phyloP scores from a whole-genome alignment of 208 protist genomes.

The Trypanosoma cruzi region DNA sequence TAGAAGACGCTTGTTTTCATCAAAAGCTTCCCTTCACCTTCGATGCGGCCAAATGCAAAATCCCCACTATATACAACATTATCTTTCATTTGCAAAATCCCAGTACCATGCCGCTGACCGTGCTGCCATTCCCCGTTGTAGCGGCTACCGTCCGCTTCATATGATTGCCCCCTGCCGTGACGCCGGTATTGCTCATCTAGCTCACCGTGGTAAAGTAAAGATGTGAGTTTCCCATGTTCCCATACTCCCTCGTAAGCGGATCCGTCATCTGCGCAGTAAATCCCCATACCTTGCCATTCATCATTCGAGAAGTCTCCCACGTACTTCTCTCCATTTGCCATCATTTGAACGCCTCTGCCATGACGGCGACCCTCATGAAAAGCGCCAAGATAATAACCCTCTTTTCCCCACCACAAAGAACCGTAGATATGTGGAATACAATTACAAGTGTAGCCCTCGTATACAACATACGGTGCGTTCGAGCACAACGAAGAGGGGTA shows the following conservation, averaged over 20 bases:
- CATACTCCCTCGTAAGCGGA: slow-evolving; percentile 68
- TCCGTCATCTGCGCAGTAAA: slow-evolving; percentile 74
- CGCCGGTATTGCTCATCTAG: slow-evolving; percentile 46
- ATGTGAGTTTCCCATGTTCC: slow-evolving; percentile 36
- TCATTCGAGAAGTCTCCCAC: slow-evolving; percentile 60
- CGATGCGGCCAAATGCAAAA: slow-evolving; percentile 57
- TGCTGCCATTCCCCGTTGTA: slow-evolving; percentile 91
- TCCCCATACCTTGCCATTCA: slow-evolving; percentile 57
- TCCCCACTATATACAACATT: slow-evolving; percentile 72
- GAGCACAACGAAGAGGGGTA: neutral
- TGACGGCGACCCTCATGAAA: slow-evolving; percentile 62
- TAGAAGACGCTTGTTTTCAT: slow-evolving; percentile 60
- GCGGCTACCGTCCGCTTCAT: slow-evolving; percentile 19
- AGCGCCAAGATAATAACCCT: slow-evolving; percentile 61
- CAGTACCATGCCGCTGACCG: slow-evolving; percentile 74
- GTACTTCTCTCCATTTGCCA: slow-evolving; percentile 72
- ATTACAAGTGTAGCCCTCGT: slow-evolving; percentile 71
- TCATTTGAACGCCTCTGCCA: slow-evolving; percentile 66
- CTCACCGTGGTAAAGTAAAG: slow-evolving; percentile 74
- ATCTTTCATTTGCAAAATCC: slow-evolving; percentile 51
- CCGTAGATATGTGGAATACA: slow-evolving; percentile 78
- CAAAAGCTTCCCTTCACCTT: slow-evolving; percentile 70
- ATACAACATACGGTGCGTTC: slow-evolving; percentile 35
- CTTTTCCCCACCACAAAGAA: slow-evolving; percentile 73
- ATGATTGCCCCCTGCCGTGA: slow-evolving; percentile 60